A percentile compares a stretch with the other conserved stretches of the same genome.
Conservation (phyloP, 1,284 basidiomycete genomes). For the Agaricales sp. region DNA sequence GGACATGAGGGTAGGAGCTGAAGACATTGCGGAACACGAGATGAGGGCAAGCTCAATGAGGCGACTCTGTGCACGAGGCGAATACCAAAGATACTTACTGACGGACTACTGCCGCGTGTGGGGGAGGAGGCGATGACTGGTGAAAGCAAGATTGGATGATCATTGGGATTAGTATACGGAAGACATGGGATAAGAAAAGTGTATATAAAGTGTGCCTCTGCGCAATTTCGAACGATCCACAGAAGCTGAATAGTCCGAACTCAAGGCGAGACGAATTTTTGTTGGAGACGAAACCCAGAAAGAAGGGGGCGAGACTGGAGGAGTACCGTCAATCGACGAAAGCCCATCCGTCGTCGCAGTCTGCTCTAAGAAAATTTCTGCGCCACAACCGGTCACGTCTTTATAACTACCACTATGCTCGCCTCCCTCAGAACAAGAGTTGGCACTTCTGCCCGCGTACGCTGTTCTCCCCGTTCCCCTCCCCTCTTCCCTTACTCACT, state of each 20-base stretch:
- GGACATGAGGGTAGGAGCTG: constrained; percentile 2
- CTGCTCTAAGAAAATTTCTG: background rate
- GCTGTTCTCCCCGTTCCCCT: background rate
- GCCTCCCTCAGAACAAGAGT: background rate
- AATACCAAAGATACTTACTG: background rate
- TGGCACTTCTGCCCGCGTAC: background rate
- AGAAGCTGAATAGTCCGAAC: constrained; percentile 50
- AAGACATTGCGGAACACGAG: constrained; percentile 1
- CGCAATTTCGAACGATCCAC: constrained; percentile 72
- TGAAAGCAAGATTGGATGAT: background rate
- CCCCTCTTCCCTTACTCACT: background rate
- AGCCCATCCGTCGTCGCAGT: constrained; percentile 41
- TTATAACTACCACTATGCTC: background rate
- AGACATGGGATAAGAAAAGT: constrained; percentile 8
- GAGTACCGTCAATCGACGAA: constrained; percentile 17
- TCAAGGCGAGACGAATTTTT: constrained; percentile 63
- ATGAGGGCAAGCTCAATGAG: background rate
- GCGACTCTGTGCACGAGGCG: background rate
- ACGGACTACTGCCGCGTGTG: background rate
- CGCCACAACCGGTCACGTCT: background rate
- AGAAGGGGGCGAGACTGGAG: constrained; percentile 65
- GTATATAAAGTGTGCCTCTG: constrained; percentile 30
- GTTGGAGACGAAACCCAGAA: constrained; percentile 45
- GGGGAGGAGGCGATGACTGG: too few species aligned
- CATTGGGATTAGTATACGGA: constrained; percentile 10